Percentiles rank a stretch among this genome's conserved stretches.
phyloP scores from a whole-genome alignment of 768 basidiomycete genomes.

The Suillus subalutaceus region DNA sequence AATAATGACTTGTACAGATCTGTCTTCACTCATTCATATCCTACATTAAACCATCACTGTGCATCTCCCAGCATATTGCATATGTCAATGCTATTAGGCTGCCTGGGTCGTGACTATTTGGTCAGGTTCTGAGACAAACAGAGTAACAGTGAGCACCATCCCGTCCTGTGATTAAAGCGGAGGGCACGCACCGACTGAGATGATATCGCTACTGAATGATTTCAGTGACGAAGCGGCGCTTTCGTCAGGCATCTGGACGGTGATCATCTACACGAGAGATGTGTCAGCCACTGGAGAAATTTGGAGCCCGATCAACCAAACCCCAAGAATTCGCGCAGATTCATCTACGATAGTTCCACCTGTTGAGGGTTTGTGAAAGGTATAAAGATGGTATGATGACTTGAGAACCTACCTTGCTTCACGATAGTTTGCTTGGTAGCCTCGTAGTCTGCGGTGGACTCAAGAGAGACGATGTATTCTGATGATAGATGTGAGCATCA shows the following conservation, averaged over 20 bases:
- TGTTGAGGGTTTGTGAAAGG: not conserved
- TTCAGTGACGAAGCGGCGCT: not conserved
- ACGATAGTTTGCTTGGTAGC: not conserved
- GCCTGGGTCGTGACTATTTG: not conserved
- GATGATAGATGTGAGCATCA: not conserved
- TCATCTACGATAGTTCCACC: conserved; percentile 2
- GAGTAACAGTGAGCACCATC: not conserved
- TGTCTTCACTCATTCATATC: not conserved
- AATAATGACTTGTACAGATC: not conserved
- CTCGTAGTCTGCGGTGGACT: not conserved
- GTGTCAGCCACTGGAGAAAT: not conserved
- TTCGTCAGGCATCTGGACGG: not conserved
- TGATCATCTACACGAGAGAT: not conserved
- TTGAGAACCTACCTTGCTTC: not conserved
- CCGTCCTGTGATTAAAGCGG: not conserved
- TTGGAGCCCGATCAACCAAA: not conserved
- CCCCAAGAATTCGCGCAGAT: not conserved
- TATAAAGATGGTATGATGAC: not conserved
- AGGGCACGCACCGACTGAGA: not conserved
- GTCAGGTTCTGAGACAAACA: conserved; percentile 4
- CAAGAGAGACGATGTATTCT: conserved; percentile 3
- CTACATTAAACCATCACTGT: not conserved
- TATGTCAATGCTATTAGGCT: not conserved
- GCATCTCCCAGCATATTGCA: not conserved
- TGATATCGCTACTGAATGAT: not conserved